These are phyloP conservation scores for Hordeum marinum DNA, from an alignment of 176 grass and related monocot genomes.

Conservation along the genomic window DNA sequence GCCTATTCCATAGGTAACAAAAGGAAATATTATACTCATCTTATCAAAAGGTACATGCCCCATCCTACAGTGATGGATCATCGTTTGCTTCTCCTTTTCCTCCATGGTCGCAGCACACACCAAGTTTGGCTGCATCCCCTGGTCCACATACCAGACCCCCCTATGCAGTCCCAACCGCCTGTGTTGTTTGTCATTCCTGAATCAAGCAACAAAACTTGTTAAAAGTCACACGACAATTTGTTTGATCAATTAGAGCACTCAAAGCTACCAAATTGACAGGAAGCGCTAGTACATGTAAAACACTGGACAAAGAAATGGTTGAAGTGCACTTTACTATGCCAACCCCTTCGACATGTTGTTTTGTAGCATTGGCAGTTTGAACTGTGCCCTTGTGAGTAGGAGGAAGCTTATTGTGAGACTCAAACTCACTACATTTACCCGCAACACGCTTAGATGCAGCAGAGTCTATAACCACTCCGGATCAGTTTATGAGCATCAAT, in stretches of 20 bases:
- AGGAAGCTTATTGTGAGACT: neutral
- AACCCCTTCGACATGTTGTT: neutral
- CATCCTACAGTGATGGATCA: too few relatives aligned
- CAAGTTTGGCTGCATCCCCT: too few relatives aligned
- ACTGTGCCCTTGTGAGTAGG: neutral
- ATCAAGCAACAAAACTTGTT: too few relatives aligned
- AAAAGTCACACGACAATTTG: too few relatives aligned
- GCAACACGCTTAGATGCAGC: neutral
- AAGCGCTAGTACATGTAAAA: neutral
- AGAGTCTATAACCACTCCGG: neutral
- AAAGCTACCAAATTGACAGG: neutral
- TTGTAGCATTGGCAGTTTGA: neutral
- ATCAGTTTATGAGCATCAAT: neutral
- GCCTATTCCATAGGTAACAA: too few relatives aligned
- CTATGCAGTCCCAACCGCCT: too few relatives aligned
- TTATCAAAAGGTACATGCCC: too few relatives aligned
- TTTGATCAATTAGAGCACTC: neutral
- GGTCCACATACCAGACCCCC: too few relatives aligned
- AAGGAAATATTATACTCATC: too few relatives aligned
- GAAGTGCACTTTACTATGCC: neutral
- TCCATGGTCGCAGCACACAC: too few relatives aligned
- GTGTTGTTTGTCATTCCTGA: too few relatives aligned
- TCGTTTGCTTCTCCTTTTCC: too few relatives aligned
- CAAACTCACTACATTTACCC: neutral
- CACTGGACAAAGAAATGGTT: neutral